Conservation (phyloP, 805 yeast species). For the Candida berthetii region DNA sequence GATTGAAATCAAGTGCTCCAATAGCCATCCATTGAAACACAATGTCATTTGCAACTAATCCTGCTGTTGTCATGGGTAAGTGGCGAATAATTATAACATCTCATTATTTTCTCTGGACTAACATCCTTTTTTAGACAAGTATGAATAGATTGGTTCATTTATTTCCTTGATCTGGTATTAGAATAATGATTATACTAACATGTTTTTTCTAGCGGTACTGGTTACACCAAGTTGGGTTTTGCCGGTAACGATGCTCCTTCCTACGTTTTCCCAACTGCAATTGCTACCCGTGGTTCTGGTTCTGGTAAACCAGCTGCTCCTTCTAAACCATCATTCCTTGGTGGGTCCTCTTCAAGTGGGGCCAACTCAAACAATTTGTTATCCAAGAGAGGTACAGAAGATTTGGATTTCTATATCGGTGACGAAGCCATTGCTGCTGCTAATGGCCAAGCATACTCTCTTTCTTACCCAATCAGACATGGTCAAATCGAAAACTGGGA, state of each 20-base stretch:
- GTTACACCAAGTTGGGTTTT: slow-evolving; percentile 93
- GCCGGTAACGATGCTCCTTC: slow-evolving; percentile 99
- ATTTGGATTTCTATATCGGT: slow-evolving; percentile 90
- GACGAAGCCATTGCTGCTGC: slow-evolving; percentile 92
- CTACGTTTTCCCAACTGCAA: slow-evolving; percentile 95
- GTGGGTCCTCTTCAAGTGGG: slow-evolving; percentile 15
- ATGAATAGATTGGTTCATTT: slow-evolving; percentile 4
- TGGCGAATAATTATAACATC: slow-evolving; percentile 20
- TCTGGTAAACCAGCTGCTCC: slow-evolving; percentile 39
- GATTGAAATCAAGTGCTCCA: not conserved
- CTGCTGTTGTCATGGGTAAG: slow-evolving; percentile 95
- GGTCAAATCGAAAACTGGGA: slow-evolving; percentile 99
- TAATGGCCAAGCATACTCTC: slow-evolving; percentile 83
- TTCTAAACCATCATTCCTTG: slow-evolving; percentile 38
- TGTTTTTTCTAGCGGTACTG: slow-evolving; percentile 73
- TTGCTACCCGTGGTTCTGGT: slow-evolving; percentile 55
- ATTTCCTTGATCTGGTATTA: not conserved
- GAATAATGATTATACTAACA: slow-evolving; percentile 16
- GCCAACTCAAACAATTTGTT: slow-evolving; percentile 36
- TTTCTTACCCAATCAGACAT: slow-evolving; percentile 90
- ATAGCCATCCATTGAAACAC: too few species aligned
- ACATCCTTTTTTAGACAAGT: slow-evolving; percentile 23
- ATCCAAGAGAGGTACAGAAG: slow-evolving; percentile 85
- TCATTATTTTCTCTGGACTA: slow-evolving; percentile 1
- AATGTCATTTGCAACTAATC: slow-evolving; percentile 41